Evolutionary conservation across 306 rosid species (phyloP), one percentile per base, ranked within the genome.

Genomic region (Malus sylvestris): DNA sequence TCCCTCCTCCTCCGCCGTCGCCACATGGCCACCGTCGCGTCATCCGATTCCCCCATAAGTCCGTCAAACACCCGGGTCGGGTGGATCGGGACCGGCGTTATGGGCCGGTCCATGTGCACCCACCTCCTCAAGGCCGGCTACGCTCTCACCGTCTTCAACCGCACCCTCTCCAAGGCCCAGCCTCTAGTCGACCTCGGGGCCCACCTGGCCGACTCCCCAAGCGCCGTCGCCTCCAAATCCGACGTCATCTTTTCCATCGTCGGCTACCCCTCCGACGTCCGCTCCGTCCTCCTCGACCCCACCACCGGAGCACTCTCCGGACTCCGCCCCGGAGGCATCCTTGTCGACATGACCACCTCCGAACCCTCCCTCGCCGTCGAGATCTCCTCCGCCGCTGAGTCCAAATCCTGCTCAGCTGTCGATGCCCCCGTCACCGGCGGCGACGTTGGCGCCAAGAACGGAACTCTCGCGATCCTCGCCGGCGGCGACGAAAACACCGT

Each of bases 371-470:
- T 94, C 20, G 97, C 98, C 5, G 73, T 72, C 32, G 97, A 91
- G 78, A 87, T 93, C 68, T 84, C 88, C 22, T 64, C 76, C 1
- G 84, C 92, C 6, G 91, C 97, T 0, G 73, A 86, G 13, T 76
- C 84, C 15, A 86, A 85, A 23, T 72, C 67, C 59, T 91, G 97
- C 55, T 18, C 71, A n/a, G 84, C 97, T 4, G 65, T 94, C 30
- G 98, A 94, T 53, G 97, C 98, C 1, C 98, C 95, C 0, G 98
- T 94, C 2, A 91, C 98, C 15, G 97, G 98, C 35, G 98, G 98
- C 15, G 97, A 94, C 70, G 87, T 82, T 8, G 98, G 98, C 13
- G 97, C 98, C 0, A 90, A 81, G 55, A 87, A 78, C 46, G 98
- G 91, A 49, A 81, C 81, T 29, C 80, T 94, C 1, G 93, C 97